Conservation (phyloP, 306 rosid species). For the Inga oerstediana region DNA sequence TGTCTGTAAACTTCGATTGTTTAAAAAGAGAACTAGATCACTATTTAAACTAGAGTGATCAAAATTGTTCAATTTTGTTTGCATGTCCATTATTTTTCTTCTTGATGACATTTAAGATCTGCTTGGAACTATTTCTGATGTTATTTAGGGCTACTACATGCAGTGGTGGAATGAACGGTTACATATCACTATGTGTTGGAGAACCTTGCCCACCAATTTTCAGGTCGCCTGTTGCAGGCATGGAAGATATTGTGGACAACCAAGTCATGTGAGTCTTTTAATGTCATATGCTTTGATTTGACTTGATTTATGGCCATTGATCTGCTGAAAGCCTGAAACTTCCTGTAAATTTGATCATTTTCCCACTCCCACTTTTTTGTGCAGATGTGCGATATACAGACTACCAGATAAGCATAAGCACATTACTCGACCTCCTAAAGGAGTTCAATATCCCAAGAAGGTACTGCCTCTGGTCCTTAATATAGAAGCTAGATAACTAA, state of each 20-base stretch:
- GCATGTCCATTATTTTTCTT: slow-evolving; percentile 5
- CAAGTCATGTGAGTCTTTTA: slow-evolving; percentile 81
- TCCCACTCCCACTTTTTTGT: neutral
- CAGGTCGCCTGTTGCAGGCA: slow-evolving; percentile 81
- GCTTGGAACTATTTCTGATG: slow-evolving; percentile 59
- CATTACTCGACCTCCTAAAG: slow-evolving; percentile 71
- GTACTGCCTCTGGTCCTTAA: slow-evolving; percentile 27
- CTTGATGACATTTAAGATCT: slow-evolving; percentile 38
- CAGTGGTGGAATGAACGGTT: slow-evolving; percentile 99
- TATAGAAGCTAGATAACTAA: no score
- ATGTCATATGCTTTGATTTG: neutral
- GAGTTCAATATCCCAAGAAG: slow-evolving; percentile 78
- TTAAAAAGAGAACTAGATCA: no score
- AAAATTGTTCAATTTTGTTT: neutral
- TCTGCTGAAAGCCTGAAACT: neutral
- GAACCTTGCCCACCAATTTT: slow-evolving; percentile 97
- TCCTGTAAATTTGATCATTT: slow-evolving; percentile 5
- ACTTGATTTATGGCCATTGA: slow-evolving; percentile 15
- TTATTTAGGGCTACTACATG: slow-evolving; percentile 70
- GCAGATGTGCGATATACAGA: slow-evolving; percentile 84
- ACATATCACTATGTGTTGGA: slow-evolving; percentile 81
- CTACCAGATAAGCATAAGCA: slow-evolving; percentile 85
- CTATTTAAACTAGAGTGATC: no score
- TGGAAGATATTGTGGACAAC: slow-evolving; percentile 96
- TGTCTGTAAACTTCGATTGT: neutral